Evolutionary conservation across 2,329 filamentous ascomycete genomes (phyloP), one percentile per base, ranked within the genome.

Genomic region (Colletotrichum tabaci): DNA sequence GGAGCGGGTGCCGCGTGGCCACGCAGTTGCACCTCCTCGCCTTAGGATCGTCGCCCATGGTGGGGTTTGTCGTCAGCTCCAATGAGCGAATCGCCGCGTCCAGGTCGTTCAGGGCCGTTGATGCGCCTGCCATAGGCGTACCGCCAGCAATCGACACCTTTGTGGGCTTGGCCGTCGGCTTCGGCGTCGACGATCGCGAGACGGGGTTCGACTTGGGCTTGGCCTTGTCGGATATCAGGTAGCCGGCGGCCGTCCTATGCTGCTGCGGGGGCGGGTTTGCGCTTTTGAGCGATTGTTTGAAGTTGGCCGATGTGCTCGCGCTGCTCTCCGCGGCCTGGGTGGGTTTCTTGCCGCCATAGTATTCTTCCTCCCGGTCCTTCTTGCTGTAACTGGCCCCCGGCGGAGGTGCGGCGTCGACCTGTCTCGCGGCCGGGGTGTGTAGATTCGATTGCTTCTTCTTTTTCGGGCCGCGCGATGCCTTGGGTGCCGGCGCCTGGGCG

Each of bases 31-130:
- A 99, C 67, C 90, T 91, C 8, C 93, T 89, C 61, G 90, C 87
- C 12, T 84, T 83, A 35, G 90, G 85, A 72, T 88, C 86, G 9
- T 83, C 84, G 49, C 86, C 82, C 30, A 95, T 82, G 0, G 91
- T 89, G 0, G 95, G 94, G 78, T 98, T 98, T 2, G 95, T 98
- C 63, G 93, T 93, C n/a, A 98, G 89, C 80, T 99, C 96, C 8
- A 99, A 89, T 2, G 92, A 88, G 30, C 95, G 92, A 75, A 99
- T 98, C 5, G 96, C 95, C 1, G 94, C 91, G 75, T 93, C 91
- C 2, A 93, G 83, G 76, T 93, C 91, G 18, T 89, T 89, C 21
- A 96, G 85, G 1, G 92, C 90, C 1, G 92, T 92, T 0, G 93
- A 94, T 47, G 92, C 90, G 18, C 94, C 94, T 67, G 94, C 92